A percentile compares a stretch with the other conserved stretches of the same genome.
These are phyloP conservation scores for Aspergillus tamarii DNA, from an alignment of 2,329 filamentous ascomycete genomes.

Conservation along the genomic window DNA sequence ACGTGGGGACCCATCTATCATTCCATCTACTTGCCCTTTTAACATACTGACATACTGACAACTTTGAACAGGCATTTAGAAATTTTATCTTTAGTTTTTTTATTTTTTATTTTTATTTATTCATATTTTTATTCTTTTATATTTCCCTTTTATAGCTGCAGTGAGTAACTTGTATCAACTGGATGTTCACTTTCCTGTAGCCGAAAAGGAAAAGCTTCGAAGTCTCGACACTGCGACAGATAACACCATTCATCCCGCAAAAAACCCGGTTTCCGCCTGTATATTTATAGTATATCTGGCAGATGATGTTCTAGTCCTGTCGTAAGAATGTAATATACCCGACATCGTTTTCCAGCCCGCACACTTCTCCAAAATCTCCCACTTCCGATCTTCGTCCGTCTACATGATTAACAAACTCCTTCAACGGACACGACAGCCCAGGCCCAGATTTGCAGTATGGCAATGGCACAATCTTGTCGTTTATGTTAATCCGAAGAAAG, in stretches of 20 bases:
- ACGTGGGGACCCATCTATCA: conserved; percentile 16
- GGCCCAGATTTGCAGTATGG: conserved; percentile 53
- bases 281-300: neutral
- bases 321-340: conserved; percentile 54
- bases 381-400: conserved; percentile 44
- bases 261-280: neutral
- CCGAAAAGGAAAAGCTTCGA: neutral
- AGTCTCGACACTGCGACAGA: neutral
- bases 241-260: neutral
- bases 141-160: neutral
- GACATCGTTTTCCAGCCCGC: conserved; percentile 48
- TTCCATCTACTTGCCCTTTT: neutral
- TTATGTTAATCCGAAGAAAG: conserved; percentile 59
- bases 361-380: conserved; percentile 53
- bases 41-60: too few relatives aligned
- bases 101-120: neutral
- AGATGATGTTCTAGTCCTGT: conserved; percentile 37
- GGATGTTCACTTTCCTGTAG: neutral
- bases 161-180: neutral
- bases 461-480: conserved; percentile 58
- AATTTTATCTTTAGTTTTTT: neutral
- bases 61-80: too few relatives aligned
- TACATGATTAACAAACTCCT: conserved; percentile 48
- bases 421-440: conserved; percentile 52
- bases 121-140: neutral